phyloP scores from a whole-genome alignment of 495 filamentous ascomycete species.

The Aspergillus heteromorphus region DNA sequence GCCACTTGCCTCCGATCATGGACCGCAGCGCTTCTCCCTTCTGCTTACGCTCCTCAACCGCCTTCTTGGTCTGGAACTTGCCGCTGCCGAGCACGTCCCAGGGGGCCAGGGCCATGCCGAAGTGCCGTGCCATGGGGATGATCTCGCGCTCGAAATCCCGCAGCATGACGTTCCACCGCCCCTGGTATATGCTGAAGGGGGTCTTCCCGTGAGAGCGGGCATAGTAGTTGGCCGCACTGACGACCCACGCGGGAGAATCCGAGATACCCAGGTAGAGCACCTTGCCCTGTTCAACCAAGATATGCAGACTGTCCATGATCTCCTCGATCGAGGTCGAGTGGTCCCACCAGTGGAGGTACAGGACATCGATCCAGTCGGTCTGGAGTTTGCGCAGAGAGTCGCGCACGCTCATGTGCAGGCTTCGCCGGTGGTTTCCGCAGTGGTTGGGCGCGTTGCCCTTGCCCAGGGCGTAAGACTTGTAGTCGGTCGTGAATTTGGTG shows the following conservation, averaged over 20 bases:
- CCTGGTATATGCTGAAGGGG: slow-evolving; percentile 1
- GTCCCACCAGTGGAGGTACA: slow-evolving; percentile 42
- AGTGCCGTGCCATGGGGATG: slow-evolving; percentile 48
- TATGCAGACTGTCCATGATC: slow-evolving; percentile 40
- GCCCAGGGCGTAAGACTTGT: slow-evolving; percentile 31
- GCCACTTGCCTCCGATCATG: slow-evolving; percentile 7
- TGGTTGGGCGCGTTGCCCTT: slow-evolving; percentile 54
- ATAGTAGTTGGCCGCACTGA: neutral
- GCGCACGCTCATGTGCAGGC: slow-evolving; percentile 48
- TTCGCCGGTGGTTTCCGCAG: slow-evolving; percentile 54
- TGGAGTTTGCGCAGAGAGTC: slow-evolving; percentile 55
- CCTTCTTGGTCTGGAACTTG: slow-evolving; percentile 42
- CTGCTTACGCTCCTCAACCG: slow-evolving; percentile 26
- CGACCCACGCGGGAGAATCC: neutral
- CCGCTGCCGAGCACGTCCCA: slow-evolving; percentile 53
- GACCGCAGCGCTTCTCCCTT: slow-evolving; percentile 25
- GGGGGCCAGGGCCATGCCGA: slow-evolving; percentile 55
- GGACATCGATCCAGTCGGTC: slow-evolving; percentile 60
- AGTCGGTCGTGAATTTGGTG: slow-evolving; percentile 58
- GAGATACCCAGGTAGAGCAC: slow-evolving; percentile 44
- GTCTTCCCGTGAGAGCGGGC: neutral
- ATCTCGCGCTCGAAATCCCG: slow-evolving; percentile 56
- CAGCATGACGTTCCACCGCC: slow-evolving; percentile 2
- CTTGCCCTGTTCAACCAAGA: slow-evolving; percentile 33
- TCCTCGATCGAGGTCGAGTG: slow-evolving; percentile 39